A percentile compares a stretch with the other conserved stretches of the same genome.
Conservation (phyloP, 208 protist species). For the Acanthamoeba castellanii region DNA sequence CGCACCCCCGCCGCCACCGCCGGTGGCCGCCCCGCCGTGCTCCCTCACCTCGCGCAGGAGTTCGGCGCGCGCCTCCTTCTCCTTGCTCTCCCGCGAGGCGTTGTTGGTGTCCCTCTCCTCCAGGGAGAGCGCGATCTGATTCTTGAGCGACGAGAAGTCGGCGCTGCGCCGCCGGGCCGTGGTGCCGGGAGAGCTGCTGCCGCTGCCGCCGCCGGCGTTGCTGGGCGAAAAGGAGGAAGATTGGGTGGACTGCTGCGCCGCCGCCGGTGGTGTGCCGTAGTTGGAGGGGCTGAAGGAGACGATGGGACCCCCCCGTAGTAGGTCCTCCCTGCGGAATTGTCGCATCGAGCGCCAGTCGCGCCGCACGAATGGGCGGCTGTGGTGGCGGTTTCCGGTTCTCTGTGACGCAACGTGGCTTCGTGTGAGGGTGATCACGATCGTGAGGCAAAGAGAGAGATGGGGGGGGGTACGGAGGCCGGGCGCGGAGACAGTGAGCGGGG, state of each 20-base stretch:
- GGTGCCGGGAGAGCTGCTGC: not conserved
- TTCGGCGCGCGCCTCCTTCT: slow-evolving; percentile 15
- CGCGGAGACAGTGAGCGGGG: not conserved
- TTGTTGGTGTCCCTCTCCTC: not conserved
- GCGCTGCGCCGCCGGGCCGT: not conserved
- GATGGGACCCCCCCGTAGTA: too few species aligned
- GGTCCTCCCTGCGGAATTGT: not conserved
- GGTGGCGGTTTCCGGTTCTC: slow-evolving; percentile 1
- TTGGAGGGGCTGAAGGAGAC: not conserved
- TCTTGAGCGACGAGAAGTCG: slow-evolving; percentile 49
- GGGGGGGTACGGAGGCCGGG: not conserved
- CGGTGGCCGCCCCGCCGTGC: not conserved
- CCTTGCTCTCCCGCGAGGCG: not conserved
- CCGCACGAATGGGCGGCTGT: slow-evolving; percentile 2
- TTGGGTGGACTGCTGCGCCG: not conserved
- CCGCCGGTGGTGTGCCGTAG: not conserved
- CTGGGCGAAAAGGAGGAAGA: too few species aligned
- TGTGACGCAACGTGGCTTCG: not conserved
- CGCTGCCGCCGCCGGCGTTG: not conserved
- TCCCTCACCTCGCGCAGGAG: slow-evolving; percentile 3
- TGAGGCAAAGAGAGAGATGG: not conserved
- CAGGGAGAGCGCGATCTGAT: slow-evolving; percentile 10
- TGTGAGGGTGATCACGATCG: not conserved
- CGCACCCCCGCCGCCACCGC: not conserved
- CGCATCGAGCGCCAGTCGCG: slow-evolving; percentile 9